A percentile compares a stretch with the other conserved stretches of the same genome.
These are phyloP conservation scores for Secale cereale DNA, from an alignment of 176 grass and related monocot genomes.

Conservation along the genomic window DNA sequence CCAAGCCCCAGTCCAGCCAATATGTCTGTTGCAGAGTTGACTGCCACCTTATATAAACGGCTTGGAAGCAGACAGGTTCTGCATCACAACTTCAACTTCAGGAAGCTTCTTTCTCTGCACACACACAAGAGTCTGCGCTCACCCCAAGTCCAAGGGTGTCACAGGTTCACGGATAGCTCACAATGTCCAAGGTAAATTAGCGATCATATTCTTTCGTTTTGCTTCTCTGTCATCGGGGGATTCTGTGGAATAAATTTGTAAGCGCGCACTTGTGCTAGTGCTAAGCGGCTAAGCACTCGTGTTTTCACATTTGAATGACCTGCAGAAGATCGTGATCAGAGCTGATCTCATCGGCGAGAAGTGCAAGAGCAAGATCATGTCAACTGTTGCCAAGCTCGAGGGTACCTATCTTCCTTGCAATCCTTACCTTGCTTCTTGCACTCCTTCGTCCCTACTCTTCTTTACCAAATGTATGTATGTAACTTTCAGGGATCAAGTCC, in stretches of 20 bases:
- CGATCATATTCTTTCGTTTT: neutral
- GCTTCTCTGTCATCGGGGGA: no score
- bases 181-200: slow-evolving; percentile 37
- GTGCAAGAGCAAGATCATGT: slow-evolving; percentile 38
- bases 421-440: neutral
- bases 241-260: no score
- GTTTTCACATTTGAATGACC: neutral
- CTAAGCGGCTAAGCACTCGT: no score
- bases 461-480: neutral
- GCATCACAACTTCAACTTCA: neutral
- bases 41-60: neutral
- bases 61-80: neutral
- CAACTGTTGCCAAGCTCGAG: slow-evolving; percentile 32
- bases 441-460: neutral
- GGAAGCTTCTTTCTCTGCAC: neutral
- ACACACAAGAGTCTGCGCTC: neutral
- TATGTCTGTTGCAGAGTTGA: neutral
- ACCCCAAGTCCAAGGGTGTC: no score
- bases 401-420: slow-evolving; percentile 15
- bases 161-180: neutral
- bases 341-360: slow-evolving; percentile 30
- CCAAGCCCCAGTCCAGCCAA: slow-evolving; percentile 4
- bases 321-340: slow-evolving; percentile 56
- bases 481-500: slow-evolving; percentile 46
- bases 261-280: neutral